Base-by-base conservation (phyloP, 177 flowering plant species). In the Vitis hybrid region DNA sequence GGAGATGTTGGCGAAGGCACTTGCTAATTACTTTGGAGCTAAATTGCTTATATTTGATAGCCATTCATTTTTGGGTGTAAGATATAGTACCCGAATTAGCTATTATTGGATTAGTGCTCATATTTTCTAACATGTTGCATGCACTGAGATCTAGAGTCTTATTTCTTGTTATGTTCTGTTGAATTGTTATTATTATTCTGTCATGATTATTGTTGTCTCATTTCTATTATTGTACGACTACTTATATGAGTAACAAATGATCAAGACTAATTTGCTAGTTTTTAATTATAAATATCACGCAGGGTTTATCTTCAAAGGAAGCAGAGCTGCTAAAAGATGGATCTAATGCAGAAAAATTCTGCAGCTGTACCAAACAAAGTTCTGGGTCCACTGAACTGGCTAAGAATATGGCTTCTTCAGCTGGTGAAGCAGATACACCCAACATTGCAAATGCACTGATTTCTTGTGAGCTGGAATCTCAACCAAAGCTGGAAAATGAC, bases 1-100 rank as follows among this genome's bases (percentile, higher is more conserved):
- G 82, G 98, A 93, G 84, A 87, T 88, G 91, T 69, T 93, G 80
- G 87, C 83, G 15, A 89, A 90, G 82, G 98, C 98, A 16, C 94
- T 93, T 68, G 97, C 98, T 45, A 82, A 86, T 29, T 78, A 87
- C 72, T 93, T 82, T 82, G 92, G 90, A 68, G 97, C 98, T 22
- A 93, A 88, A 78, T 78, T 93, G 79, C 91, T 93, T 63, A 80
- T 91, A 77, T 88, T 93, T 84, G 98, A 93, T 78, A 83, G 87
- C 72, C 89, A 81, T 66, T 74, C 90, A 2, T 76, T 87, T 74
- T 67, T 89, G 84, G 89, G 90, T 71, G 98, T 93, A 89, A 88
- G 93, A 75, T 74, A 55, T 69, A 26, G 16, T 51, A 39, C 51
- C 53, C 22, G 29, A 49, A 56, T 61, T 67, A 20, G 13, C 18